Evolutionary conservation across 768 basidiomycete genomes (phyloP).

Genomic region (Kwoniella bestiolae): DNA sequence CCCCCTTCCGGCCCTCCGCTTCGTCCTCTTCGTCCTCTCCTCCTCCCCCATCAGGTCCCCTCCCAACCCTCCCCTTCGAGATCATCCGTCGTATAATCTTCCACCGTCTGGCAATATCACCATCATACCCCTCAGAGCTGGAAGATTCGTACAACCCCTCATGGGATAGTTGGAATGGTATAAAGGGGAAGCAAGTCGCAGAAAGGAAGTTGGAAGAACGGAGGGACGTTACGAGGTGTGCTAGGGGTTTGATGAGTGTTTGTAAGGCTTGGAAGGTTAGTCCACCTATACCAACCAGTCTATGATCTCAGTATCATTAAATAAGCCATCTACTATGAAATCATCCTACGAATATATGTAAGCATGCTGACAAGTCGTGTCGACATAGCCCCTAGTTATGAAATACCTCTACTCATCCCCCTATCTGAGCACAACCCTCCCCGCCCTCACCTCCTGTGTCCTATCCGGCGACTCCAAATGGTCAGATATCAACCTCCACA

Average conservation of each 20-base stretch:
- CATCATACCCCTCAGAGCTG: conserved; percentile 2
- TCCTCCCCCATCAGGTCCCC: conserved; percentile 6
- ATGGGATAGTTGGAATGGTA: conserved; percentile 36
- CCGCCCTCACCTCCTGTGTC: conserved; percentile 61
- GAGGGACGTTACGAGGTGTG: conserved; percentile 30
- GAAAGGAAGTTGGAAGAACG: conserved; percentile 22
- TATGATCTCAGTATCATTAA: no score
- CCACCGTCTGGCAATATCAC: conserved; percentile 27
- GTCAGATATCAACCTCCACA: conserved; percentile 86
- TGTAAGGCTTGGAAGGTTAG: conserved; percentile 53
- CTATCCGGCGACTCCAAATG: conserved; percentile 72
- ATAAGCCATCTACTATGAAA: no score
- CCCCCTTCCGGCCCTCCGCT: conserved; percentile 6
- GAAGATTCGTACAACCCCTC: not conserved
- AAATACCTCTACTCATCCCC: conserved; percentile 47
- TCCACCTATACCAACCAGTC: not conserved
- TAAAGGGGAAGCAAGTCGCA: conserved; percentile 16
- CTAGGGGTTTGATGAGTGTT: conserved; percentile 40
- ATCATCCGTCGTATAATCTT: conserved; percentile 43
- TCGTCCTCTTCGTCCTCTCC: conserved; percentile 1
- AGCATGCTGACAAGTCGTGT: no score
- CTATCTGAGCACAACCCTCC: conserved; percentile 26
- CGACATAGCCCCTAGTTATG: conserved; percentile 31
- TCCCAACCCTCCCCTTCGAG: conserved; percentile 40
- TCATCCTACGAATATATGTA: no score